Evolutionary conservation across 106 monocot genomes (phyloP).

Genomic region (Chionographis japonica): DNA sequence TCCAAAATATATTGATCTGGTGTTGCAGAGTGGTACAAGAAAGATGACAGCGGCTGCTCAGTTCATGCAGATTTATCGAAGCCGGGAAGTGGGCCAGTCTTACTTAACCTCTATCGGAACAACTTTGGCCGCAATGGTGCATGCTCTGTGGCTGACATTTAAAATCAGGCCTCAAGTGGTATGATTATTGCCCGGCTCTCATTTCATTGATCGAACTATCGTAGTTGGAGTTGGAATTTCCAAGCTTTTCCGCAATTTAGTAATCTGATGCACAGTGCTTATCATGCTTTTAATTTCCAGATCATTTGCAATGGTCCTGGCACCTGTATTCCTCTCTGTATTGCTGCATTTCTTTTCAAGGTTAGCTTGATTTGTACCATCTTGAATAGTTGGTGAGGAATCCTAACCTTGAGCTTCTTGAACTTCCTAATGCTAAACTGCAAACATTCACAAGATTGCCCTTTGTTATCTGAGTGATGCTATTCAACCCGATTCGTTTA

Average conservation of each 20-base stretch:
- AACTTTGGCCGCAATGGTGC: constrained; percentile 66
- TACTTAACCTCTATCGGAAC: constrained; percentile 84
- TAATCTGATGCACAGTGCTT: neutral
- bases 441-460: too few species aligned
- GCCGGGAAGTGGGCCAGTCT: constrained; percentile 98
- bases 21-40: constrained; percentile 30
- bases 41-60: constrained; percentile 26
- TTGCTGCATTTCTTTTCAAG: constrained; percentile 78
- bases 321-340: constrained; percentile 85
- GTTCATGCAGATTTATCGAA: constrained; percentile 81
- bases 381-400: neutral
- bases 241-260: neutral
- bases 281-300: constrained; percentile 28
- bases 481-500: too few species aligned
- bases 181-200: neutral
- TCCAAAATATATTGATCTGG: neutral
- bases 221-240: neutral
- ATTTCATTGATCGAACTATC: neutral
- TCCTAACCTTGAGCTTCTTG: too few species aligned
- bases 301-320: constrained; percentile 96
- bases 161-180: constrained; percentile 93
- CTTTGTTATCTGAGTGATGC: too few species aligned
- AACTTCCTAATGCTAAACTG: too few species aligned
- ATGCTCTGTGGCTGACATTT: constrained; percentile 72
- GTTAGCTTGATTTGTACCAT: constrained; percentile 13